Base-by-base conservation (phyloP, 257 asterid genomes). In the Nicotiana noctiflora region DNA sequence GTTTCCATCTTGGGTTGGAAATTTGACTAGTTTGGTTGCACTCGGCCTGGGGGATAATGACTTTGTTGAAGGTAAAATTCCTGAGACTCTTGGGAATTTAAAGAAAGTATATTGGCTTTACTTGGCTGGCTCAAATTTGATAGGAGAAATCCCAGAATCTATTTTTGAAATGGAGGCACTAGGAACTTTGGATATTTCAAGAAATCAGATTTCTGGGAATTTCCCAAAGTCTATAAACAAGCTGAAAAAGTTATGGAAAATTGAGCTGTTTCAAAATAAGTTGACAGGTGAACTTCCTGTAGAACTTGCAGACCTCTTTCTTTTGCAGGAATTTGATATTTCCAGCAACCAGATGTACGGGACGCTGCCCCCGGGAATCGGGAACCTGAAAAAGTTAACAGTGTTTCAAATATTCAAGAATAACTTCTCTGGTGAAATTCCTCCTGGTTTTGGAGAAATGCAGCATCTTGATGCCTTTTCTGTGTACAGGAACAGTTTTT, bases 371-470 rank as follows among this genome's bases (percentile, higher is more conserved):
- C 80, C 18, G 2, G 92, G 80, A 77, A 80, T 93, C 9, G 97
- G 94, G 11, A 81, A 86, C 46, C 80, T 95, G 84, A 91, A 89
- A 89, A 89, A 87, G 17, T 32, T 95, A 78, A 90, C 91, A 1
- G 92, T 95, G 67, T 92, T 95, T 79, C 99, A 93, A 4, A 29
- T 92, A 46, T 89, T 75, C 66, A 86, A 82, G 68, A 95, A 95
- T 86, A 92, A 89, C 79, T 92, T 95, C 87, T 89, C 96, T 12
- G 99, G 99, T 18, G 89, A 89, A 85, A 89, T 95, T 82, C 97
- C 99, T 27, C 21, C 88, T 5, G 94, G 87, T 1, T 95, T 95
- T 77, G 99, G 99, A 14, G 93, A 92, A 52, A 89, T 93, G 98
- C 88, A 84, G 86, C 68, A 86, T 82, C 93, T 95, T 14, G 17